Evolutionary conservation across 2,329 filamentous ascomycete species (phyloP), one percentile per base, ranked within the genome.

Genomic region (Meredithiella fracta): DNA sequence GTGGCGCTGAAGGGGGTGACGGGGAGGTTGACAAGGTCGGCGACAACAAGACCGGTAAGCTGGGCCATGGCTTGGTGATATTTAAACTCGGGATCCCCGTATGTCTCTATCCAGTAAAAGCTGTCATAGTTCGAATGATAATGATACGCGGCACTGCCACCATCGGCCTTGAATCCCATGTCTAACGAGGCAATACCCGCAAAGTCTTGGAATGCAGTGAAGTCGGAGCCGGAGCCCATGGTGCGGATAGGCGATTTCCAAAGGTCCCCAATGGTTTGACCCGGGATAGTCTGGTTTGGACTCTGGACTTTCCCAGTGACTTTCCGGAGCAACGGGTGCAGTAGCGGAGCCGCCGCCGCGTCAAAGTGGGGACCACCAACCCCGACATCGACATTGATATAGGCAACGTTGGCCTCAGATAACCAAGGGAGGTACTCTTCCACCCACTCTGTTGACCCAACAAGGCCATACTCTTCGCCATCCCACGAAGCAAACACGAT

Each of bases 101-200:
- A 92, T 23, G 76, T 78, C 55, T 82, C 76, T 86, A 94, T 94
- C 89, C 90, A 95, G 67, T 84, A 73, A 67, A 89, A 92, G 63
- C 82, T 87, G 66, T 94, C 89, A 67, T 94, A 94, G 71, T 95
- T 94, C 66, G 82, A 83, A 70, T 95, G 89, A 67, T 95, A 95
- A 63, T 87, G 84, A 65, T 88, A 87, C 2, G 86, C 73, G 0
- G 82, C 70, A 47, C 75, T 73, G 1, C 68, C 64, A 0, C 62
- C 58, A 23, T 67, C 67, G 6, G 62, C 64, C 15, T 66, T 66
- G 63, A 85, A 86, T 25, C 77, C 75, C 53, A 86, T 73, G 63
- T 86, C 79, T 14, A 85, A 65, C 60, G 75, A 79, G 6, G 83
- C 75, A 42, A 87, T 72, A 47, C 83, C 84, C 0, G 80, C 81